These are phyloP conservation scores for Sordariomycetes sp. DNA, from an alignment of 2,329 filamentous ascomycete genomes.

Conservation along the genomic window DNA sequence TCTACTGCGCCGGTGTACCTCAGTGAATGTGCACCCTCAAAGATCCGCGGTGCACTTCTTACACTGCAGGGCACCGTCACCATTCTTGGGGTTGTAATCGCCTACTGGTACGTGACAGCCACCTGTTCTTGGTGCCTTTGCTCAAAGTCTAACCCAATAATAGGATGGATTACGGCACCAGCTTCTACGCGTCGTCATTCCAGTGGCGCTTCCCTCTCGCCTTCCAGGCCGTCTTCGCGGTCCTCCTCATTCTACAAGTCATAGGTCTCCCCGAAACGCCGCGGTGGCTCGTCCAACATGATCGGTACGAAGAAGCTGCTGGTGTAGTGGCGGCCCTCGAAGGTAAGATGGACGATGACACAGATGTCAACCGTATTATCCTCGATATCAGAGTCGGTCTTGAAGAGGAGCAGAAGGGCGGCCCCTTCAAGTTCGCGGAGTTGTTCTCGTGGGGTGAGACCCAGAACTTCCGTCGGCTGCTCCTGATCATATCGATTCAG, in stretches of 20 bases:
- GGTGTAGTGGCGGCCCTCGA: not conserved
- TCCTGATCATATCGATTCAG: slow-evolving; percentile 15
- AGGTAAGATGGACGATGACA: slow-evolving; percentile 3
- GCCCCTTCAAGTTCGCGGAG: not conserved
- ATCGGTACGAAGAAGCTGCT: slow-evolving; percentile 24
- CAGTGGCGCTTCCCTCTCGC: slow-evolving; percentile 57
- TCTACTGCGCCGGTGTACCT: not conserved
- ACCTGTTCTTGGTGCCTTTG: too few species aligned
- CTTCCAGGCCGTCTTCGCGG: slow-evolving; percentile 42
- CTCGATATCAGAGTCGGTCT: not conserved
- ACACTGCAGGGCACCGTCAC: not conserved
- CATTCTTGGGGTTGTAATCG: not conserved
- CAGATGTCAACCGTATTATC: slow-evolving; percentile 2
- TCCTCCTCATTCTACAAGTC: slow-evolving; percentile 13
- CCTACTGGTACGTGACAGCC: too few species aligned
- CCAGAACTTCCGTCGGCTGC: slow-evolving; percentile 15
- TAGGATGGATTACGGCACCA: not conserved
- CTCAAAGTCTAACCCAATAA: not conserved
- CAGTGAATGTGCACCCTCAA: not conserved
- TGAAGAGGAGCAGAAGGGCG: too few species aligned
- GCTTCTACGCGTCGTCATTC: slow-evolving; percentile 15
- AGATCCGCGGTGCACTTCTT: not conserved
- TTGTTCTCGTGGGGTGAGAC: slow-evolving; percentile 9
- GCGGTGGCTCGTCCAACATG: slow-evolving; percentile 54
- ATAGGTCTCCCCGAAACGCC: slow-evolving; percentile 47